phyloP scores from a whole-genome alignment of 2,329 filamentous ascomycete species.

The Ramularia collo-cygni region DNA sequence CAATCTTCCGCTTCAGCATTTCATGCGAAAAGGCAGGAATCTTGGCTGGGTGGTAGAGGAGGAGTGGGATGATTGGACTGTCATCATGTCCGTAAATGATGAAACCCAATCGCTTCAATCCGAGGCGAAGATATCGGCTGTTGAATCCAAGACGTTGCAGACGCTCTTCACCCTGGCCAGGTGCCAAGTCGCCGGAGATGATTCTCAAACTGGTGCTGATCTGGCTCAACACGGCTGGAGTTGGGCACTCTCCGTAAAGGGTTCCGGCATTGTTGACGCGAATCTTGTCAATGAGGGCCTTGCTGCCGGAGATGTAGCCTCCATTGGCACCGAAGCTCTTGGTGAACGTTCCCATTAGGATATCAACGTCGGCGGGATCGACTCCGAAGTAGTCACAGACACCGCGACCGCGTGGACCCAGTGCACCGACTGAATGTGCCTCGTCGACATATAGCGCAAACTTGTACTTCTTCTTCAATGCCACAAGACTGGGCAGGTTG shows the following conservation, averaged over 20 bases:
- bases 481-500: slow-evolving; percentile 83
- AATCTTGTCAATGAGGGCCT: slow-evolving; percentile 87
- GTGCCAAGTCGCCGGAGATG: slow-evolving; percentile 79
- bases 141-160: slow-evolving; percentile 96
- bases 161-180: slow-evolving; percentile 90
- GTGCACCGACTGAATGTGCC: slow-evolving; percentile 88
- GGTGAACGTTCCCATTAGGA: slow-evolving; percentile 96
- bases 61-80: slow-evolving; percentile 88
- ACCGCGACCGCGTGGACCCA: slow-evolving; percentile 80
- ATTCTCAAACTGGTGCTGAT: slow-evolving; percentile 81
- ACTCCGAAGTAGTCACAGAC: slow-evolving; percentile 97
- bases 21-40: slow-evolving; percentile 98
- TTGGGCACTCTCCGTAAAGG: slow-evolving; percentile 78
- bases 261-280: slow-evolving; percentile 78
- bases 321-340: slow-evolving; percentile 98
- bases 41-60: slow-evolving; percentile 97
- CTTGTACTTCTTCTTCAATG: slow-evolving; percentile 91
- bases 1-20: slow-evolving; percentile 97
- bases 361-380: slow-evolving; percentile 79
- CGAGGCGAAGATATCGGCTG: slow-evolving; percentile 93
- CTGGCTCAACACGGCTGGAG: slow-evolving; percentile 82
- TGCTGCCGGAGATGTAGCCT: slow-evolving; percentile 86
- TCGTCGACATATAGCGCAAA: slow-evolving; percentile 95
- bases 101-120: slow-evolving; percentile 91
- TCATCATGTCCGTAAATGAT: slow-evolving; percentile 98